Percentiles rank a stretch among this genome's conserved stretches.
phyloP scores from a whole-genome alignment of 441 rosid genomes.

The Euphorbia celastroides region DNA sequence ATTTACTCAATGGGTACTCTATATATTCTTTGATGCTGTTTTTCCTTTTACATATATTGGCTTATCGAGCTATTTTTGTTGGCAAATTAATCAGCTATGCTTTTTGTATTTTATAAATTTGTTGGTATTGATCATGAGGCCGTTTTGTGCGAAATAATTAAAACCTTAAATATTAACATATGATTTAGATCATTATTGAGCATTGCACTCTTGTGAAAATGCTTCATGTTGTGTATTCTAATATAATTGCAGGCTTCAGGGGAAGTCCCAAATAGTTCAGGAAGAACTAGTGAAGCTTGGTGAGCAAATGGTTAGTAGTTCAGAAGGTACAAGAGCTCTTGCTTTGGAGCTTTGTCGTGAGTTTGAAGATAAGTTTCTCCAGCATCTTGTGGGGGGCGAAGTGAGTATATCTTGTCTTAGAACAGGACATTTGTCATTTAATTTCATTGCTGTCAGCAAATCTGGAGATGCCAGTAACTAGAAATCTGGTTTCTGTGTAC shows the following conservation, averaged over 20 bases:
- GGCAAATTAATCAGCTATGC: neutral
- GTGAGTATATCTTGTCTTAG: slow-evolving; percentile 45
- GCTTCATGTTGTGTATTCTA: slow-evolving; percentile 1
- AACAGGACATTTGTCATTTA: neutral
- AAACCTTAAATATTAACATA: neutral
- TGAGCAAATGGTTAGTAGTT: slow-evolving; percentile 65
- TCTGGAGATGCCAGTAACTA: slow-evolving; percentile 3
- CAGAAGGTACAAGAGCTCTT: slow-evolving; percentile 92
- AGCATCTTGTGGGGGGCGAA: slow-evolving; percentile 79
- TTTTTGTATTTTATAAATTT: neutral
- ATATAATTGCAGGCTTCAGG: slow-evolving; percentile 63
- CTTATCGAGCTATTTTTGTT: neutral
- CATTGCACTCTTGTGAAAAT: neutral
- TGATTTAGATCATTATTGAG: slow-evolving; percentile 7
- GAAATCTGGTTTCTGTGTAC: neutral
- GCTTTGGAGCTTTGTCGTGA: slow-evolving; percentile 98
- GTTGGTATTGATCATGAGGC: neutral
- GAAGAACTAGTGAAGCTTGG: slow-evolving; percentile 85
- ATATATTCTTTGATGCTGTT: slow-evolving; percentile 7
- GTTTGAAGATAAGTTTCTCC: slow-evolving; percentile 94
- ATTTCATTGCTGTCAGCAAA: neutral
- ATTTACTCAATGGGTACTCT: slow-evolving; percentile 79
- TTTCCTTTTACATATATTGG: slow-evolving; percentile 7
- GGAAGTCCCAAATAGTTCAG: slow-evolving; percentile 78
- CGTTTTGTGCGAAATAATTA: neutral